Evolutionary conservation across 2,329 filamentous ascomycete species (phyloP), one percentile per base, ranked within the genome.

Genomic region (Emericellopsis atlantica): DNA sequence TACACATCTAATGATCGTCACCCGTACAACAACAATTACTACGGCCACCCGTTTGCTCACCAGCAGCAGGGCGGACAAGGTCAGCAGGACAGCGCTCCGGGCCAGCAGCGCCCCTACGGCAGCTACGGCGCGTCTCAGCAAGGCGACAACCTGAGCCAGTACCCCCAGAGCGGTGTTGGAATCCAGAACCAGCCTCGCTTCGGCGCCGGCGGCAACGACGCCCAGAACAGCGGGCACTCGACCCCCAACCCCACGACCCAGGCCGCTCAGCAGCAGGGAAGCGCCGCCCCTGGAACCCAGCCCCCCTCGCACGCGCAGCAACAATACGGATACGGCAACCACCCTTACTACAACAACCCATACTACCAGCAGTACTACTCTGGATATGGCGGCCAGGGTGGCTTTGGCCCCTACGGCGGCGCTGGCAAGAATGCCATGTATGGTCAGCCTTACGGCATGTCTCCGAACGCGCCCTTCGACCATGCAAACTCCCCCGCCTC

Each of bases 151-250:
- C 66, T 72, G 54, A 76, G 70, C 66, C 80, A 72, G 53, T 88
- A 87, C 57, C 79, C 82, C 32, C 85, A 89, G 58, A 84, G 79
- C 57, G 82, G 81, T 50, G 51, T 54, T 24, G 42, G 42, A 18
- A 52, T 61, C 35, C 62, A 65, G 46, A 79, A 64, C 57, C 72
- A 71, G 48, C 72, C 76, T 5, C 73, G 78, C 40, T 81, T 79
- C 36, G 70, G 71, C 24, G 67, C 65, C 48, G 67, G 66, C 37
- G 62, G 69, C 24, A 64, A 71, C 45, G 87, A 94, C 42, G 74
- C 76, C 46, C 84, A 88, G 54, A 87, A 82, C 66, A 95, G 87
- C 57, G 90, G 88, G 36, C 83, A 92, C 59, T 90, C 83, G 53
- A 95, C 89, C 3, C 89, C 90, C 31, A 92, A 93, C 65, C 88